A percentile compares a stretch with the other conserved stretches of the same genome.
Evolutionary conservation across 23 red algal species (phyloP).

Genomic region (Gracilaria gracilis): DNA sequence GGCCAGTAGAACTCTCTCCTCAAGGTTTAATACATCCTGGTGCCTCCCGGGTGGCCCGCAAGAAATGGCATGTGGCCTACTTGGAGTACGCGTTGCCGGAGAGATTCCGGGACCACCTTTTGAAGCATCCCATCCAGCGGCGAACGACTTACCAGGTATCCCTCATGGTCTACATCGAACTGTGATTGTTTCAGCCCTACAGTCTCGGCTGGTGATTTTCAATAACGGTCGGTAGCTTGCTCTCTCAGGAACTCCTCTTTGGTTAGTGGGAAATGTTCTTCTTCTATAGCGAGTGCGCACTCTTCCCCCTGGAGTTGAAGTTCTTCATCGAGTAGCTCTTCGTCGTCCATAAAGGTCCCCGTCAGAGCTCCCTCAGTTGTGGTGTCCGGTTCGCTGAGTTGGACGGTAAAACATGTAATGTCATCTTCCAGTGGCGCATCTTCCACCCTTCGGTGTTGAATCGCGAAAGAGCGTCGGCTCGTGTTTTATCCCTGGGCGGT

Average conservation of each 20-base stretch:
- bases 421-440: neutral
- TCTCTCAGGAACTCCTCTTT: constrained; percentile 9
- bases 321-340: no score
- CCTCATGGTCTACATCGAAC: neutral
- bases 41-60: constrained; percentile 9
- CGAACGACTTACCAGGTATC: neutral
- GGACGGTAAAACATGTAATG: neutral
- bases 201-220: neutral
- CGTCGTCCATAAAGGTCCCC: no score
- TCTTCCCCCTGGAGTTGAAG: no score
- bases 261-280: neutral
- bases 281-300: no score
- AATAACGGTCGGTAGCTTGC: constrained; percentile 3
- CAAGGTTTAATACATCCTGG: neutral
- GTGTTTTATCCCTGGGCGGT: constrained; percentile 12
- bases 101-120: constrained; percentile 30
- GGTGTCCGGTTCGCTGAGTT: no score
- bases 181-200: neutral
- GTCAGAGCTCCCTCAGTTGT: neutral
- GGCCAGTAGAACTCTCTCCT: constrained; percentile 37
- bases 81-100: neutral
- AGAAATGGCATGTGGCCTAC: neutral
- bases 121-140: neutral
- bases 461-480: neutral
- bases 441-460: neutral